Conservation (phyloP, 306 rosid genomes). For the Glycyrrhiza uralensis region DNA sequence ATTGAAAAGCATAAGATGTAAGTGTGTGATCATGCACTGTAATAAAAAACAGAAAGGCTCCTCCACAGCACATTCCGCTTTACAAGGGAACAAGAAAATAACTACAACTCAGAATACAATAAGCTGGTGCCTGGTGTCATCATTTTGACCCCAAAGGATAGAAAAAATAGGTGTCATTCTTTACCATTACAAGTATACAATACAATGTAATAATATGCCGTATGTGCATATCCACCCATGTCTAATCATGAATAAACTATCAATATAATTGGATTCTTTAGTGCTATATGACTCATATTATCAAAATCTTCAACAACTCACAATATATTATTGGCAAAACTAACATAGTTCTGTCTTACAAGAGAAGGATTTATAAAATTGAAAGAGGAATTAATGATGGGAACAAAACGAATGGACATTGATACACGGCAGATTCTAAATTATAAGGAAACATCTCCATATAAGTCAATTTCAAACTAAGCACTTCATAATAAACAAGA, state of each 20-base stretch:
- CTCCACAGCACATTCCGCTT: background rate
- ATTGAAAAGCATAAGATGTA: conserved; percentile 56
- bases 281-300: background rate
- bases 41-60: background rate
- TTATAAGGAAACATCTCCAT: background rate
- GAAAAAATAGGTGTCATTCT: conserved; percentile 2
- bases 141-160: background rate
- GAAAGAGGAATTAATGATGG: background rate
- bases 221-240: background rate
- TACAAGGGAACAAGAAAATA: background rate
- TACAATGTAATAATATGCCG: background rate
- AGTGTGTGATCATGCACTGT: background rate
- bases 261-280: conserved; percentile 13
- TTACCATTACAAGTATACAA: conserved; percentile 7
- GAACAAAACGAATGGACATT: background rate
- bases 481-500: background rate
- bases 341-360: background rate
- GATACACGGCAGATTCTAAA: background rate
- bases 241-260: background rate
- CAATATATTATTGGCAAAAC: background rate
- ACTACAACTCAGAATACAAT: conserved; percentile 21
- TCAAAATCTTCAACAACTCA: background rate
- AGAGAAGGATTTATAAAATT: background rate
- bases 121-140: conserved; percentile 9
- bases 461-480: background rate